Evolutionary conservation across 305 asterid species (phyloP), one percentile per base, ranked within the genome.

Genomic region (Fraxinus baroniana): DNA sequence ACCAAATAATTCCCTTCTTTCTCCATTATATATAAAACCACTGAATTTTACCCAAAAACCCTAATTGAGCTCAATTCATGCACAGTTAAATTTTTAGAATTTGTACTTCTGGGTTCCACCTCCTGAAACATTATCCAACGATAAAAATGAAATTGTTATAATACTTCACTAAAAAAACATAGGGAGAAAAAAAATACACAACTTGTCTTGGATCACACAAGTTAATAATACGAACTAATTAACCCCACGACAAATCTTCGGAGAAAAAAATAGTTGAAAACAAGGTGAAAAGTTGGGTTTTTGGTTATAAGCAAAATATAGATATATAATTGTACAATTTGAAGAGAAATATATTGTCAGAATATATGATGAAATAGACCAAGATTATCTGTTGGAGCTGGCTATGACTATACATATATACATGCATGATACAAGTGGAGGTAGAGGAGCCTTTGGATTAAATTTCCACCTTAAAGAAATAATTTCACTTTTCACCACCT

Each of bases 381-480:
- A 64, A 32, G 44, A 36, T 74, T 80, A 80, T 74, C 20, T 80
- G 84, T 30, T 84, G 87, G 83, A 82, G 87, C 81, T 85, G 82
- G 49, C 36, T 86, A 86, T 86, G 90, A 89, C 88, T 87, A 86
- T 49, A 3, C 86, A 86, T 81, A 70, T 41, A 3, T 85, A 71
- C 20, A 13, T 80, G 83, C 87, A 84, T 77, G 90, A 80, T 84
- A 83, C 87, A 87, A 85, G 95, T 85, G 92, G 44, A 37, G 44
- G 44, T 37, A 88, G 89, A 88, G 98, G 98, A 92, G 97, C 98
- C 97, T 90, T 66, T 85, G 90, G 97, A 92, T 91, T 91, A 88
- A 93, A 68, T 84, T 88, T 82, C 91, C 89, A 91, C 92, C 93
- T 91, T 92, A 83, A 28, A 41, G 49, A 64, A 78, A 76, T 83